Conservation (phyloP, 2,329 filamentous ascomycete species). For the Macrophomina tecta region DNA sequence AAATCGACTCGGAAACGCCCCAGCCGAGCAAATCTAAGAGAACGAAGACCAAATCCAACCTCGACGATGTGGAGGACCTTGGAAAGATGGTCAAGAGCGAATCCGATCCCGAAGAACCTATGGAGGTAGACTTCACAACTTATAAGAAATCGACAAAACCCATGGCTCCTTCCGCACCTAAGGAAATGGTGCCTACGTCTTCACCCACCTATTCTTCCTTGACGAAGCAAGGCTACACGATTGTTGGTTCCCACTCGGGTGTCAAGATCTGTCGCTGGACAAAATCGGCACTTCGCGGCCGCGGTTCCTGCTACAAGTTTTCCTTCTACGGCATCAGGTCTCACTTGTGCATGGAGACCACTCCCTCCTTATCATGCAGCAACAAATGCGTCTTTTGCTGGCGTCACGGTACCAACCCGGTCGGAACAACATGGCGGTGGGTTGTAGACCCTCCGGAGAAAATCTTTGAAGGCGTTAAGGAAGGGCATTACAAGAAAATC, state of each 20-base stretch:
- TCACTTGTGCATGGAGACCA: constrained; percentile 98
- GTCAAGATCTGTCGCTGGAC: constrained; percentile 99
- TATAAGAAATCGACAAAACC: constrained; percentile 61
- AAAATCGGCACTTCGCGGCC: constrained; percentile 90
- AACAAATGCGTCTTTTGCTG: constrained; percentile 99
- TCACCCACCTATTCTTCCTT: constrained; percentile 88
- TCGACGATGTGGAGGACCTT: constrained; percentile 87
- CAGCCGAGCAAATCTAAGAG: constrained; percentile 43
- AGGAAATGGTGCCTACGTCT: constrained; percentile 92
- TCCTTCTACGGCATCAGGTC: constrained; percentile 97
- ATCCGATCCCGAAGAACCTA: constrained; percentile 49
- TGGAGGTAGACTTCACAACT: constrained; percentile 88
- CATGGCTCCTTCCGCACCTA: constrained; percentile 54
- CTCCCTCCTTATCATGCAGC: constrained; percentile 90
- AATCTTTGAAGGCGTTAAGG: constrained; percentile 90
- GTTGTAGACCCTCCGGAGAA: constrained; percentile 87
- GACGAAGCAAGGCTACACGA: constrained; percentile 95
- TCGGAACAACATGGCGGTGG: constrained; percentile 97
- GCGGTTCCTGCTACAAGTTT: constrained; percentile 96
- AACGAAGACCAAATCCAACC: constrained; percentile 46
- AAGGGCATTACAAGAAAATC: constrained; percentile 95
- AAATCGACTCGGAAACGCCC: constrained; percentile 40
- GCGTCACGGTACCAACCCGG: constrained; percentile 96
- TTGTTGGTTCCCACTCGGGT: constrained; percentile 92
- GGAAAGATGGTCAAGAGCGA: constrained; percentile 62